Evolutionary conservation across 140 eudicot genomes (phyloP), one percentile per base, ranked within the genome.

Genomic region (Bidens hawaiensis): DNA sequence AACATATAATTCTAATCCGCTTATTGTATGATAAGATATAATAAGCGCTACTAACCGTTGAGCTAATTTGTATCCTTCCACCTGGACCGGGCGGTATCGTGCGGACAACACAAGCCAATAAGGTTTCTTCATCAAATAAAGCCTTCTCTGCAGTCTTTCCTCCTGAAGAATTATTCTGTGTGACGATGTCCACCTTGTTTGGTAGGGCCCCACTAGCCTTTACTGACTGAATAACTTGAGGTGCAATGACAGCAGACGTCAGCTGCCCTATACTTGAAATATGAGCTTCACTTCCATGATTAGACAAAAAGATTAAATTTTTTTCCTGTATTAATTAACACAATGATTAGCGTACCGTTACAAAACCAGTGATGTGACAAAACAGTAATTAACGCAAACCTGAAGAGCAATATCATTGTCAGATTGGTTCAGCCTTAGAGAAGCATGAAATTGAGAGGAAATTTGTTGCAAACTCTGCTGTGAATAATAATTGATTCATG

Each of bases 81-180:
- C 87, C 77, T 14, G 83, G 55, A 60, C 87, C 89, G 62, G 95
- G 86, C 58, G 95, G 95, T 16, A 91, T 82, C n/a, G 99, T 88
- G 55, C 96, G 99, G 76, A 80, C 95, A 64, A 88, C 85, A 67
- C 86, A 84, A 54, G 93, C 89, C 79, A 91, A 56, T 68, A 91
- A 75, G 21, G 87, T 73, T 70, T 82, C 86, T 78, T 82, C 95
- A 57, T 87, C 95, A 50, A 91, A 85, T 13, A 91, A 82, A 72
- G n/a, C n/a, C n/a, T 60, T 42, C 38, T 78, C 85, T 49, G 52
- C 69, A 12, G 79, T 25, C 66, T 75, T 81, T 53, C 79, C 97
- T 38, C 23, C 81, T 24, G 58, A 50, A 3, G 31, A 27, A 67
- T 51, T 77, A 27, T 72, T 77, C 69, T 72, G 83, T 59, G 65